Percentiles rank a stretch among this genome's conserved stretches.
These are phyloP conservation scores for Leccinum barrowsii DNA, from an alignment of 768 basidiomycete genomes.

Conservation along the genomic window DNA sequence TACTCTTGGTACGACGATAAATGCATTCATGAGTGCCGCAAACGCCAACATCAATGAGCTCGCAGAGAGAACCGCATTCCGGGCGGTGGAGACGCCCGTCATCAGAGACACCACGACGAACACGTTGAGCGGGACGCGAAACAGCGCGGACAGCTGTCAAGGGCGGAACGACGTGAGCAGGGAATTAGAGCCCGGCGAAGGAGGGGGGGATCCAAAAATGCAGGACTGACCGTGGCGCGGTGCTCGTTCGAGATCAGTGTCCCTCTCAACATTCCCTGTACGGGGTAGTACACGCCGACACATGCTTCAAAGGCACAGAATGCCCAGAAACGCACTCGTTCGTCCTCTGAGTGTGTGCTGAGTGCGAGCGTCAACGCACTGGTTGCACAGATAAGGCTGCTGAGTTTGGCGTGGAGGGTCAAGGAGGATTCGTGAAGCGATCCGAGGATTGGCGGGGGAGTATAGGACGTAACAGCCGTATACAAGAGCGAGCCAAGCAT, in stretches of 20 bases:
- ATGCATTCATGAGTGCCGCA: conserved; percentile 56
- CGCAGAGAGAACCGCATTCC: conserved; percentile 55
- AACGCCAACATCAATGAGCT: conserved; percentile 55
- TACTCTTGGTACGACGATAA: conserved; percentile 40
- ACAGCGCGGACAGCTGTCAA: conserved; percentile 59
- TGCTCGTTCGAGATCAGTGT: conserved; percentile 66
- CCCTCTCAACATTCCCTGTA: conserved; percentile 71
- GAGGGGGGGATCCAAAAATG: not conserved
- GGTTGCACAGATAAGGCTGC: conserved; percentile 57
- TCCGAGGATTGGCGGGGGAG: conserved; percentile 19
- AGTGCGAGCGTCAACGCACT: conserved; percentile 54
- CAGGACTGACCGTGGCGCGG: conserved; percentile 60
- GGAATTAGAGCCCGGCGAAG: not conserved
- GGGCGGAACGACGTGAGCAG: not conserved
- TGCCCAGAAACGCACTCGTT: conserved; percentile 60
- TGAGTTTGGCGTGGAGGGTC: conserved; percentile 63
- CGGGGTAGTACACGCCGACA: conserved; percentile 77
- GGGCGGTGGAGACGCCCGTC: conserved; percentile 65
- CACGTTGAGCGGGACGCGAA: conserved; percentile 71
- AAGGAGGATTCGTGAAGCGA: conserved; percentile 38
- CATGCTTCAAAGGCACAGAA: conserved; percentile 76
- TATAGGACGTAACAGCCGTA: conserved; percentile 44
- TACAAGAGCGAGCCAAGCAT: conserved; percentile 75
- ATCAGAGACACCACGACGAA: conserved; percentile 69
- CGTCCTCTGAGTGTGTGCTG: conserved; percentile 42